These are phyloP conservation scores for Ophiostoma triangulosporum DNA, from an alignment of 2,329 filamentous ascomycete genomes.

Conservation along the genomic window DNA sequence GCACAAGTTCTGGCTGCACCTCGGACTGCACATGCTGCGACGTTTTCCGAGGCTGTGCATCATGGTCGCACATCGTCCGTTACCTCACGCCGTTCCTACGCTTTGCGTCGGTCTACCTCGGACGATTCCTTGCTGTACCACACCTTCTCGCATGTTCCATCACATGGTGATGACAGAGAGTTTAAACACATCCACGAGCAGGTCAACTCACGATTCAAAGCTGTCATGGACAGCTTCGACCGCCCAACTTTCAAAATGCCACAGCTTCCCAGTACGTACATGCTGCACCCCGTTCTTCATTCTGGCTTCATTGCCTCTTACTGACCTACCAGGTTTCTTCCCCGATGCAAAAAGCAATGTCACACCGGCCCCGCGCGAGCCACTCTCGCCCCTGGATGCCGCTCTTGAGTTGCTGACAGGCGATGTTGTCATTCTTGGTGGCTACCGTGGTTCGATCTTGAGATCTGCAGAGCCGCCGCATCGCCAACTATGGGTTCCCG, in stretches of 20 bases:
- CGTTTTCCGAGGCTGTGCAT: background rate
- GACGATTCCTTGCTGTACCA: slow-evolving; percentile 70
- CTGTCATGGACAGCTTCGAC: slow-evolving; percentile 78
- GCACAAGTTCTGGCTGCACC: background rate
- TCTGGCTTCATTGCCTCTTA: background rate
- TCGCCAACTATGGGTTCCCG: slow-evolving; percentile 84
- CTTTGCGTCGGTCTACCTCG: slow-evolving; percentile 50
- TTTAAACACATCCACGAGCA: slow-evolving; percentile 73
- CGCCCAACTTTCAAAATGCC: slow-evolving; percentile 62
- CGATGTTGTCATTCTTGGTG: slow-evolving; percentile 78
- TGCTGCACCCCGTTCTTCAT: background rate
- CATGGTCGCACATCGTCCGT: slow-evolving; percentile 14
- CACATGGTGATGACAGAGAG: slow-evolving; percentile 67
- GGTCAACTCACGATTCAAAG: slow-evolving; percentile 80
- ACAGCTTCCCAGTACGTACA: slow-evolving; percentile 34
- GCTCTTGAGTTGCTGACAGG: slow-evolving; percentile 58
- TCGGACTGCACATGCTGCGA: background rate
- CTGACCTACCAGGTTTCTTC: slow-evolving; percentile 12
- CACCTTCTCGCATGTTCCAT: slow-evolving; percentile 64
- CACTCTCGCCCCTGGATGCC: slow-evolving; percentile 24
- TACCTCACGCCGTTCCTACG: slow-evolving; percentile 18
- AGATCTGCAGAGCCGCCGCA: slow-evolving; percentile 70
- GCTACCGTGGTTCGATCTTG: slow-evolving; percentile 81
- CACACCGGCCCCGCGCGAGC: background rate
- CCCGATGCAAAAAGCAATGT: slow-evolving; percentile 15